phyloP scores from a whole-genome alignment of 768 basidiomycete genomes.

The Calocybe indica region DNA sequence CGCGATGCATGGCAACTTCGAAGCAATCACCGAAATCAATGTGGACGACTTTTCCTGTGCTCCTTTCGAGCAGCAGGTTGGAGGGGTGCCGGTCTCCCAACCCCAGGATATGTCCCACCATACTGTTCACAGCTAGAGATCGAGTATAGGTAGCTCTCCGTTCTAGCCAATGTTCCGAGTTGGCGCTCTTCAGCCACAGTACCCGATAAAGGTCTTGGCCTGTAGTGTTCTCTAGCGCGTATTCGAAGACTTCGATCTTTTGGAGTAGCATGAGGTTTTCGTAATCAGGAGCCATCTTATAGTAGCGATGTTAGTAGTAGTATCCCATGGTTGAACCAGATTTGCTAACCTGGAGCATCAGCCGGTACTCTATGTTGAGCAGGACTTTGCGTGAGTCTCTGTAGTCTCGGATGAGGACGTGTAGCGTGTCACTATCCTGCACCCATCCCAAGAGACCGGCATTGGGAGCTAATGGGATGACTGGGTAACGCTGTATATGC shows the following conservation, averaged over 20 bases:
- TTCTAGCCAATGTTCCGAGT: slow-evolving; percentile 98
- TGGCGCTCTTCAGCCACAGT: slow-evolving; percentile 90
- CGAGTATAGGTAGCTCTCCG: slow-evolving; percentile 93
- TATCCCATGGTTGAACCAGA: background rate
- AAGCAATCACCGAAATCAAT: slow-evolving; percentile 99
- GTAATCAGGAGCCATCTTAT: slow-evolving; percentile 97
- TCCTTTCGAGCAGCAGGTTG: slow-evolving; percentile 87
- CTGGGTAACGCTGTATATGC: slow-evolving; percentile 88
- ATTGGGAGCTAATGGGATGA: slow-evolving; percentile 93
- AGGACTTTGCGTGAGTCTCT: slow-evolving; percentile 95
- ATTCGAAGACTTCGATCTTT: slow-evolving; percentile 99
- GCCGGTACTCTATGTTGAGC: slow-evolving; percentile 95
- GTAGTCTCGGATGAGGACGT: slow-evolving; percentile 93
- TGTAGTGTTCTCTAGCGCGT: slow-evolving; percentile 96
- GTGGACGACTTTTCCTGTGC: slow-evolving; percentile 92
- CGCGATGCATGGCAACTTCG: slow-evolving; percentile 95
- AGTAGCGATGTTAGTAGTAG: slow-evolving; percentile 1
- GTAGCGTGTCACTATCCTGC: slow-evolving; percentile 90
- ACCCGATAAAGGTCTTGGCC: slow-evolving; percentile 97
- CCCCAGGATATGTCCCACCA: slow-evolving; percentile 98
- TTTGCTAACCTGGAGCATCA: slow-evolving; percentile 87
- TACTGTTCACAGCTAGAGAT: slow-evolving; percentile 93
- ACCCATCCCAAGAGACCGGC: slow-evolving; percentile 96
- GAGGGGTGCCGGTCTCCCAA: slow-evolving; percentile 98
- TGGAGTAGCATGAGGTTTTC: slow-evolving; percentile 91